Percentiles rank a stretch among this genome's conserved stretches.
Evolutionary conservation across 352 stramenopile genomes (phyloP).

Genomic region (Globisporangium abappressorium): DNA sequence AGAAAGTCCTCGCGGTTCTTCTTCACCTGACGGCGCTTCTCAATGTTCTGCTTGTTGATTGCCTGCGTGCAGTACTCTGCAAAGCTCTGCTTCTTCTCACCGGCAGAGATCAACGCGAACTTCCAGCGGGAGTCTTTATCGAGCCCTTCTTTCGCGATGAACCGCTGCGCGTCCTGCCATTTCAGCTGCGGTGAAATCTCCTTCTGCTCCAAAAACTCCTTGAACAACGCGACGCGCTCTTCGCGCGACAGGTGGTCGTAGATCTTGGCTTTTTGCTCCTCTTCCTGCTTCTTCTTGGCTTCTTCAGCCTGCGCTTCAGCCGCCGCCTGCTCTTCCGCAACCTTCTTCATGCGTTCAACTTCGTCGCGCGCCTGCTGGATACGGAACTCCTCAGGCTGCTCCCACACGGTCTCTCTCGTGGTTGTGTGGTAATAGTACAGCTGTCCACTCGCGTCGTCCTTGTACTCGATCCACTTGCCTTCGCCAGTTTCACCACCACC

Average conservation of each 20-base stretch:
- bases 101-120: slow-evolving; percentile 57
- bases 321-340: slow-evolving; percentile 13
- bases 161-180: slow-evolving; percentile 67
- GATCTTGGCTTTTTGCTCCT: slow-evolving; percentile 36
- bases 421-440: slow-evolving; percentile 81
- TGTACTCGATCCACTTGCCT: slow-evolving; percentile 75
- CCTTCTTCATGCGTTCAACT: slow-evolving; percentile 60
- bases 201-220: slow-evolving; percentile 68
- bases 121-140: slow-evolving; percentile 64
- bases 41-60: slow-evolving; percentile 65
- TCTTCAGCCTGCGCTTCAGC: slow-evolving; percentile 22
- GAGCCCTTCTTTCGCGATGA: slow-evolving; percentile 55
- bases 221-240: slow-evolving; percentile 61
- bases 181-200: slow-evolving; percentile 67
- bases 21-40: slow-evolving; percentile 68
- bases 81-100: slow-evolving; percentile 84
- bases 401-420: slow-evolving; percentile 79
- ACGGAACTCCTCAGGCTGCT: slow-evolving; percentile 70
- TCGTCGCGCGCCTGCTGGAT: slow-evolving; percentile 72
- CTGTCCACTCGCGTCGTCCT: slow-evolving; percentile 60
- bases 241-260: slow-evolving; percentile 50
- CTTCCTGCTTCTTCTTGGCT: slow-evolving; percentile 39
- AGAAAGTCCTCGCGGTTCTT: slow-evolving; percentile 71
- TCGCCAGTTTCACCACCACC: slow-evolving; percentile 13
- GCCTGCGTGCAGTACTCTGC: slow-evolving; percentile 79